phyloP scores from a whole-genome alignment of 2,329 filamentous ascomycete species.

The Fusarium chuoi region DNA sequence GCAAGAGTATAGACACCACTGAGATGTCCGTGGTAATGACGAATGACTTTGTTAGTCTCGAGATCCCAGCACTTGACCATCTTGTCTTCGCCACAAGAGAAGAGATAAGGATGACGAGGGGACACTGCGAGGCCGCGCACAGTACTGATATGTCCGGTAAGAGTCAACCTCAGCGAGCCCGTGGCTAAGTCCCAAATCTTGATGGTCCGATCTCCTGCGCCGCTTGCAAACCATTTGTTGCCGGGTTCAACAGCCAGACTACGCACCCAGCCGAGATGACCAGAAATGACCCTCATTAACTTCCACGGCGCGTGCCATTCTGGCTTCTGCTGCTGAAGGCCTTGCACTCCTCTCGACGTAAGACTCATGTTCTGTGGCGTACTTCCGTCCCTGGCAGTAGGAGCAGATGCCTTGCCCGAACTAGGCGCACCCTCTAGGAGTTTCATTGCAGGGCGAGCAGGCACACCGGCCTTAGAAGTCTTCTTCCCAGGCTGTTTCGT shows the following conservation, averaged over 20 bases:
- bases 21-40: constrained; percentile 96
- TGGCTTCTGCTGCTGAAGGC: constrained; percentile 69
- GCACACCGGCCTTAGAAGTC: constrained; percentile 60
- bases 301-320: constrained; percentile 99
- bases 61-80: constrained; percentile 99
- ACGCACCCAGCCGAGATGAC: constrained; percentile 95
- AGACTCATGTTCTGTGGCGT: constrained; percentile 48
- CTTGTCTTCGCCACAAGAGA: constrained; percentile 98
- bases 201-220: constrained; percentile 94
- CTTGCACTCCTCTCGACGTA: constrained; percentile 44
- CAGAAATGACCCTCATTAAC: constrained; percentile 95
- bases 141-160: constrained; percentile 94
- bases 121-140: constrained; percentile 93
- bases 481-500: constrained; percentile 51
- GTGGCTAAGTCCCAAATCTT: constrained; percentile 98
- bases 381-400: constrained; percentile 23
- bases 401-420: constrained; percentile 50
- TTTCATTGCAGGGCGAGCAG: constrained; percentile 48
- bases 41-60: constrained; percentile 99
- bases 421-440: constrained; percentile 51
- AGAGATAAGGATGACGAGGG: constrained; percentile 93
- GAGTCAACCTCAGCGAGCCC: constrained; percentile 82
- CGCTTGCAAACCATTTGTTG: constrained; percentile 97
- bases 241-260: constrained; percentile 90
- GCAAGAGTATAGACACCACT: constrained; percentile 94